These are phyloP conservation scores for Aquilaria agallochum DNA, from an alignment of 441 rosid species.

Conservation along the genomic window DNA sequence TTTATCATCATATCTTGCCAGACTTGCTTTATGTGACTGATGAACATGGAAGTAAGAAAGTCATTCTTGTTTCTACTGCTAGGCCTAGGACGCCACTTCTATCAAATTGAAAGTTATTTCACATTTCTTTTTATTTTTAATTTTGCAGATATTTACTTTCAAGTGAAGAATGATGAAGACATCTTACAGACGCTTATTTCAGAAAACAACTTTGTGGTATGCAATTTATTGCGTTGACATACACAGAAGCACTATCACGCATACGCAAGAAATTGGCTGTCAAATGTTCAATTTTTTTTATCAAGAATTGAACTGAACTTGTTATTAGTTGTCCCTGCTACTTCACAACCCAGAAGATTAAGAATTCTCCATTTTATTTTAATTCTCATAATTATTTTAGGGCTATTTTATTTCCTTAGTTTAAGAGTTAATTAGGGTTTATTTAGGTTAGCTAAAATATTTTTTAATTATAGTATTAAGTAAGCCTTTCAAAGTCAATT, in stretches of 20 bases:
- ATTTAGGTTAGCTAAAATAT: no score
- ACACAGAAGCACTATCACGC: background rate
- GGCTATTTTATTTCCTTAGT: no score
- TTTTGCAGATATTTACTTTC: constrained; percentile 76
- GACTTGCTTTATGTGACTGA: constrained; percentile 84
- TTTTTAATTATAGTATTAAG: no score
- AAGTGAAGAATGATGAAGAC: constrained; percentile 85
- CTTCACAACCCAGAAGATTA: no score
- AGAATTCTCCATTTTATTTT: no score
- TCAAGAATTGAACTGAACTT: no score
- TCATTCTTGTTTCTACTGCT: background rate
- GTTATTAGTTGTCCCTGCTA: no score
- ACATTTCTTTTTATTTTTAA: background rate
- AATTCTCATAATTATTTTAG: no score
- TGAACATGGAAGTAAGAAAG: constrained; percentile 79
- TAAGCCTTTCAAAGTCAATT: no score
- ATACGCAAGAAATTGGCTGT: background rate
- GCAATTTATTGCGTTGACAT: constrained; percentile 4
- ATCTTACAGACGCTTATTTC: constrained; percentile 63
- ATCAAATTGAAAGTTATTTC: constrained; percentile 11
- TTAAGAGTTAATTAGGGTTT: no score
- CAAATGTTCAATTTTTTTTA: no score
- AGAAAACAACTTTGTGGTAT: constrained; percentile 62
- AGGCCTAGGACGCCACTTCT: constrained; percentile 4
- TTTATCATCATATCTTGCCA: constrained; percentile 46